Conservation (phyloP, 106 monocot genomes). For the Gastrodia elata region DNA sequence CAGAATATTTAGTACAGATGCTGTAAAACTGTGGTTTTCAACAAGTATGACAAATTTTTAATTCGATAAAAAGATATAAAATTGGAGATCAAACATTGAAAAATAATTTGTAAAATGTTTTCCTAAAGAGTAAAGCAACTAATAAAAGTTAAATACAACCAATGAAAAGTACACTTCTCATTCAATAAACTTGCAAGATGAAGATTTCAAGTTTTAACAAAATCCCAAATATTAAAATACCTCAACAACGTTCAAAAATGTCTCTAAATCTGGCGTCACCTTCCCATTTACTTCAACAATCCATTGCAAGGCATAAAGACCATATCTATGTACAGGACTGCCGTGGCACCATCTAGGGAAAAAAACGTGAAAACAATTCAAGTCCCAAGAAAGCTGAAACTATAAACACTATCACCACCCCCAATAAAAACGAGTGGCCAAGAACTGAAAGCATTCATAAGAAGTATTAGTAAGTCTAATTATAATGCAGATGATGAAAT, state of each 20-base stretch:
- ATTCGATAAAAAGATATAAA: background rate
- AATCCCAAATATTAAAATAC: constrained; percentile 4
- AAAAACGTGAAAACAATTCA: background rate
- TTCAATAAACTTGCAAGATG: background rate
- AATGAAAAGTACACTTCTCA: background rate
- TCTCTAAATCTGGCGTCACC: constrained; percentile 18
- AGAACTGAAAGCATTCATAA: background rate
- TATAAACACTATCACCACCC: background rate
- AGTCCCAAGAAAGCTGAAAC: background rate
- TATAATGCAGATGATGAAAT: background rate
- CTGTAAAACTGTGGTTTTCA: too few species aligned
- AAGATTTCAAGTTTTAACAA: background rate
- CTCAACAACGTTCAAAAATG: constrained; percentile 22
- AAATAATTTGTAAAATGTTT: background rate
- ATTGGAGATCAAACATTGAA: background rate
- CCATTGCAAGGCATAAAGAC: constrained; percentile 28
- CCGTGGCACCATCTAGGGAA: constrained; percentile 25
- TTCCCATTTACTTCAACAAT: constrained; percentile 28
- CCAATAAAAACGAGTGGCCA: background rate
- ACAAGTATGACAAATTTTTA: too few species aligned
- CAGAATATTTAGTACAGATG: too few species aligned
- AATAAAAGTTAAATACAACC: background rate
- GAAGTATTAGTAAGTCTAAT: background rate
- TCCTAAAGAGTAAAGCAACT: background rate
- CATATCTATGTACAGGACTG: constrained; percentile 22